These are phyloP conservation scores for Tulasnella calospora DNA, from an alignment of 768 basidiomycete species.

Conservation along the genomic window DNA sequence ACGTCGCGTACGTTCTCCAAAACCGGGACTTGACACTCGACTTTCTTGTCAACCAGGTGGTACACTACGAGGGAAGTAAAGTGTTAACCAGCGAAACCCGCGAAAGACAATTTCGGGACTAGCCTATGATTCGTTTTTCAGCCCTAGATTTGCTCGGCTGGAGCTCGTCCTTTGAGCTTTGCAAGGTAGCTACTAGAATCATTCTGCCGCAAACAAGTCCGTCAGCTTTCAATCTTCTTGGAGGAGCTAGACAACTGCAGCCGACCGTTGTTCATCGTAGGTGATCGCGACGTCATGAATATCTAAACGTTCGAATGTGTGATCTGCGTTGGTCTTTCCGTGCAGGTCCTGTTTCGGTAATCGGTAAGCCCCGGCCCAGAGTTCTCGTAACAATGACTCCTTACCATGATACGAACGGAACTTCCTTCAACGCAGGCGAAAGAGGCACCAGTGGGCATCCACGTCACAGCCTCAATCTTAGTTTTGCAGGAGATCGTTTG, in stretches of 20 bases:
- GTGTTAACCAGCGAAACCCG: not conserved
- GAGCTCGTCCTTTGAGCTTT: conserved; percentile 57
- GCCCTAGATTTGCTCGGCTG: conserved; percentile 63
- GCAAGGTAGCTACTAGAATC: conserved; percentile 62
- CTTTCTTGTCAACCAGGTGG: conserved; percentile 57
- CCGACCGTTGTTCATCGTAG: conserved; percentile 50
- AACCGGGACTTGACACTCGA: conserved; percentile 72
- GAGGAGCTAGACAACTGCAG: not conserved
- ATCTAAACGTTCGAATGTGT: conserved; percentile 57
- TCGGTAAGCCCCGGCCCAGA: not conserved
- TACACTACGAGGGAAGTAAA: conserved; percentile 45
- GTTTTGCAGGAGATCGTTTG: conserved; percentile 52
- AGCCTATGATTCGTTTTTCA: conserved; percentile 58
- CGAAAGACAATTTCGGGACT: conserved; percentile 28
- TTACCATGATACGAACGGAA: conserved; percentile 38
- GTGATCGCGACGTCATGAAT: conserved; percentile 69
- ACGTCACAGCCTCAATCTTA: conserved; percentile 54
- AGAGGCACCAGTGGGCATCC: conserved; percentile 60
- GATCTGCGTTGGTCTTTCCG: conserved; percentile 56
- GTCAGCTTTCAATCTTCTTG: not conserved
- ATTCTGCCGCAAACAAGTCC: conserved; percentile 34
- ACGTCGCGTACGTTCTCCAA: conserved; percentile 69
- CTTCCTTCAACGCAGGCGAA: conserved; percentile 69
- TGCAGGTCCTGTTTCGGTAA: conserved; percentile 46
- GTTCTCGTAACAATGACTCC: not conserved